Conservation (phyloP, 73 alveolate species). For the Durusdinium trenchii region DNA sequence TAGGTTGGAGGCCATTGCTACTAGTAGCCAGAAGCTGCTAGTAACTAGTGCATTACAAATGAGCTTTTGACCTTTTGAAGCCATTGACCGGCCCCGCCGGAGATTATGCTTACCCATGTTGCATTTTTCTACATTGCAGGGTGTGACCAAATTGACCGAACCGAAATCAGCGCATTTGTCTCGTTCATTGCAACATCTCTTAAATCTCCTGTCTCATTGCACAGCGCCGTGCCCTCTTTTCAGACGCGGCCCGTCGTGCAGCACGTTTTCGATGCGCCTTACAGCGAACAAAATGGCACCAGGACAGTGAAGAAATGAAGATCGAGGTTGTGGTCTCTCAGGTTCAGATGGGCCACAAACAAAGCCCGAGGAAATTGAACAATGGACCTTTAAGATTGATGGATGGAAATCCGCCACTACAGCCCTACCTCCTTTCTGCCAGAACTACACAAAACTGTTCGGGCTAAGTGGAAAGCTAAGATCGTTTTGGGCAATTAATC, state of each 20-base stretch:
- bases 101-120: too few species aligned
- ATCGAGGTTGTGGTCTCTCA: background rate
- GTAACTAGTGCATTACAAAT: too few species aligned
- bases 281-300: background rate
- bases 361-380: background rate
- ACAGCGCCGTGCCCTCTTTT: slow-evolving; percentile 54
- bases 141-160: too few species aligned
- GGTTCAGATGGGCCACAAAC: background rate
- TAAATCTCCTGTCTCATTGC: slow-evolving; percentile 42
- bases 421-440: background rate
- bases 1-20: too few species aligned
- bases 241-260: slow-evolving; percentile 61
- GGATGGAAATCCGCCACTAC: background rate
- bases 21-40: too few species aligned
- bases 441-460: background rate
- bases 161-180: too few species aligned
- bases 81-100: too few species aligned
- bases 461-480: too few species aligned
- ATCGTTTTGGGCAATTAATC: too few species aligned
- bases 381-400: background rate
- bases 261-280: slow-evolving; percentile 74
- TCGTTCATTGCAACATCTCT: too few species aligned
- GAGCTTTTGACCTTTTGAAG: too few species aligned
- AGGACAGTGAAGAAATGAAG: background rate
- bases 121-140: too few species aligned